These are phyloP conservation scores for Arxiozyma slooffiae DNA, from an alignment of 1,139 yeast genomes.

Conservation along the genomic window DNA sequence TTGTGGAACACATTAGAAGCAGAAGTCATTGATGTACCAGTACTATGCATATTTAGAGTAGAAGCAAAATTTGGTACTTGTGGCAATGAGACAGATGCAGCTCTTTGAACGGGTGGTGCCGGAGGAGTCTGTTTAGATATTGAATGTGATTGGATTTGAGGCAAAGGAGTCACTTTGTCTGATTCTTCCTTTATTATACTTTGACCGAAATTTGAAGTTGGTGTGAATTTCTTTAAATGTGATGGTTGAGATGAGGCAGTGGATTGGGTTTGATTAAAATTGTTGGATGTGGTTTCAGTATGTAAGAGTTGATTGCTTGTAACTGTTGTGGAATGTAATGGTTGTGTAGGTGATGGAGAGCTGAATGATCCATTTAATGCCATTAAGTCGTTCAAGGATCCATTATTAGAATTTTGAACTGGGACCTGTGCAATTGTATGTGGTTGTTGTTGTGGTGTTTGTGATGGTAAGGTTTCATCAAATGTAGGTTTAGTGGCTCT, in stretches of 20 bases:
- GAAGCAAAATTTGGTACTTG: slow-evolving; percentile 27
- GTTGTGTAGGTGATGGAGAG: slow-evolving; percentile 25
- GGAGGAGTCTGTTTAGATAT: slow-evolving; percentile 11
- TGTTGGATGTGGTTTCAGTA: slow-evolving; percentile 16
- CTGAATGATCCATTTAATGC: slow-evolving; percentile 45
- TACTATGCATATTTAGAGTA: slow-evolving; percentile 9
- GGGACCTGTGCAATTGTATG: slow-evolving; percentile 17
- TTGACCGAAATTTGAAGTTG: slow-evolving; percentile 55
- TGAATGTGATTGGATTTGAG: slow-evolving; percentile 20
- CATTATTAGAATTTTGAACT: slow-evolving; percentile 33
- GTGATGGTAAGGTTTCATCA: slow-evolving; percentile 10
- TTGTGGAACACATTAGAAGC: slow-evolving; percentile 24
- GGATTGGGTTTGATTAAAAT: too few relatives aligned
- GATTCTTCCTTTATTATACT: slow-evolving; percentile 37
- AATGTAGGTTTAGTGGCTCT: slow-evolving; percentile 27
- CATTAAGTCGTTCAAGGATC: slow-evolving; percentile 60
- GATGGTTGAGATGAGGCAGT: slow-evolving; percentile 1
- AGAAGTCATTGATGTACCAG: slow-evolving; percentile 11
- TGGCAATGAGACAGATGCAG: slow-evolving; percentile 21
- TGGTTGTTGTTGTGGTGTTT: too few relatives aligned
- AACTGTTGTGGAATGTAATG: slow-evolving; percentile 10
- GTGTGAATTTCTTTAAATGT: slow-evolving; percentile 31
- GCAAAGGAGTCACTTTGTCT: slow-evolving; percentile 13
- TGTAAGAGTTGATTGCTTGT: slow-evolving; percentile 1
- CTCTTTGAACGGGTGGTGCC: slow-evolving; percentile 28